Percentiles rank a stretch among this genome's conserved stretches.
Conservation (phyloP, 164 flowering plant species). For the Stephania japonica region DNA sequence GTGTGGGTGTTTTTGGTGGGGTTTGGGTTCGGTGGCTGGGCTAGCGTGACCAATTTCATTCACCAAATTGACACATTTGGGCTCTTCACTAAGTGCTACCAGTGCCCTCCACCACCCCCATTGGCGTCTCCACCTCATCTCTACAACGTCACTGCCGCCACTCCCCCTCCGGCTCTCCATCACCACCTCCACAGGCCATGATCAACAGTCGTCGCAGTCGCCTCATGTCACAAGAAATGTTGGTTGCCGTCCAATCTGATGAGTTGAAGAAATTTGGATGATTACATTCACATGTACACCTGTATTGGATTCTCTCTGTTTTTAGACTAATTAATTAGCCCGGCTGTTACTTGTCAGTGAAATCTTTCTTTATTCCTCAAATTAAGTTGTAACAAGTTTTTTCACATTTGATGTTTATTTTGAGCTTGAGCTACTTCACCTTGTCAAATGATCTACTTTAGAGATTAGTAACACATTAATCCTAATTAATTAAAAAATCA, state of each 20-base stretch:
- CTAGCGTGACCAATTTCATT: constrained; percentile 71
- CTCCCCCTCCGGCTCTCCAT: constrained; percentile 29
- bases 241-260: neutral
- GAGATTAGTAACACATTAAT: neutral
- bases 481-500: too few relatives aligned
- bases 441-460: too few relatives aligned
- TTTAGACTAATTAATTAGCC: too few relatives aligned
- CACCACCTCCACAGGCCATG: constrained; percentile 19
- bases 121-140: constrained; percentile 12
- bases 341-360: neutral
- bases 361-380: neutral
- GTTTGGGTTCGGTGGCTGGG: constrained; percentile 98
- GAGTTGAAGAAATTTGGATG: neutral
- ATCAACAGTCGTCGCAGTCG: neutral
- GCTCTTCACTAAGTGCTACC: constrained; percentile 89
- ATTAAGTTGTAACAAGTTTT: constrained; percentile 1
- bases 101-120: constrained; percentile 48
- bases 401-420: neutral
- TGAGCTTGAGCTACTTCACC: neutral
- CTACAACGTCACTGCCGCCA: constrained; percentile 33
- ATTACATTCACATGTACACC: neutral
- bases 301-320: neutral
- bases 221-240: neutral
- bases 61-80: constrained; percentile 90
- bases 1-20: constrained; percentile 87